Evolutionary conservation across 192 early-diverging fungal species (phyloP), one percentile per base, ranked within the genome.

Genomic region (Backusella sp.): DNA sequence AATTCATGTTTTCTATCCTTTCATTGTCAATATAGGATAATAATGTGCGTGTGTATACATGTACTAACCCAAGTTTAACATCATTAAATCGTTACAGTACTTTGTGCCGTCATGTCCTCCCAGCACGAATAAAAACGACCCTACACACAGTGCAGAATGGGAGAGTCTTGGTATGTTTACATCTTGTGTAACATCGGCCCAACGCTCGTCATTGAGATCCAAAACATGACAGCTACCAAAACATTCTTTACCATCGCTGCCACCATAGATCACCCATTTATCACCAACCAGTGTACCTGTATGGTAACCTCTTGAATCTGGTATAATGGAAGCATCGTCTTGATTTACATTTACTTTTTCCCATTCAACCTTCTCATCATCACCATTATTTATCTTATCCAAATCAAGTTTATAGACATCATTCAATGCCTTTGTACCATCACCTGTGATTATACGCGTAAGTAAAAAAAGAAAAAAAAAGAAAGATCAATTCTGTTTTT

Each of bases 91-190:
- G 73, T 88, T 90, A 19, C 91, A 91, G 78, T 96, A 96, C 34
- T 87, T 83, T 4, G 87, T 79, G 3, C 95, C 95, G 73, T 96
- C 94, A 80, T 96, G 95, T 4, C 95, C 95, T 65, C 92, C 91
- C 65, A 95, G 83, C n/a, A 96, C 86, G 85, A 94, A 96, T 73
- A 96, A 75, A 79, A 94, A 96, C 68, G 92, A 93, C 7, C 95
- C 95, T 1, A 96, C 91, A 68, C 90, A 91, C 8, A 93, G 92
- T 2, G 94, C 84, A 32, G 94, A 88, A 77, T 96, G 95, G 4
- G 93, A 91, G 32, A 96, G 82, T 15, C 95, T 89, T 35, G 90
- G 93, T 62, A 90, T 42, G 19, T 87, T 84, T 30, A 85, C 84
- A 46, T 92, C 88, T 39, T 90, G 85, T 11, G 89, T 70, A 15